Percentiles rank a stretch among this genome's conserved stretches.
Evolutionary conservation across 495 filamentous ascomycete species (phyloP).

Genomic region (Tuber umbilicatum): DNA sequence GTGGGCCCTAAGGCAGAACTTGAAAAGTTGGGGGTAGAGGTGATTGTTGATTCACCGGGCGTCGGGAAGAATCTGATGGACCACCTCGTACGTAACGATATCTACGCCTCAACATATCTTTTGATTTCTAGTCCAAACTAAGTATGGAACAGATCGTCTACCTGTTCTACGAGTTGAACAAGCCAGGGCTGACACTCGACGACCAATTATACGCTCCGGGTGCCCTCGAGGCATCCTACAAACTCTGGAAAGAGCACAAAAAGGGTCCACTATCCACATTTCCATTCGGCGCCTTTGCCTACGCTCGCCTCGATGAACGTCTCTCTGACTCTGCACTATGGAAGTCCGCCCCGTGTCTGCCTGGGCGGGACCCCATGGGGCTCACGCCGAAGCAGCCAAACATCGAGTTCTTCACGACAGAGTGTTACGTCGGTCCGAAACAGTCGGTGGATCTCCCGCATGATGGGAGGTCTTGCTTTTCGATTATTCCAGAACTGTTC

Average conservation of each 20-base stretch:
- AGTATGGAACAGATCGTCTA: conserved; percentile 41
- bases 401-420: conserved; percentile 51
- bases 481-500: conserved; percentile 41
- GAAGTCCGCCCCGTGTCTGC: conserved; percentile 44
- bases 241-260: conserved; percentile 49
- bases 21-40: conserved; percentile 42
- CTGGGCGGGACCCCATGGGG: conserved; percentile 52
- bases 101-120: not conserved
- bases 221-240: conserved; percentile 45
- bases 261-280: conserved; percentile 50
- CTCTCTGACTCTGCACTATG: conserved; percentile 47
- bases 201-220: conserved; percentile 45
- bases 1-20: conserved; percentile 46
- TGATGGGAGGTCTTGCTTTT: conserved; percentile 47
- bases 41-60: conserved; percentile 45
- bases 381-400: conserved; percentile 49
- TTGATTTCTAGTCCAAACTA: not conserved
- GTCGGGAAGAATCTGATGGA: conserved; percentile 48
- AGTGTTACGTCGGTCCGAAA: conserved; percentile 52
- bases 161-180: conserved; percentile 50
- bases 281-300: conserved; percentile 53
- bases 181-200: conserved; percentile 47
- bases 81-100: conserved; percentile 34
- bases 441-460: conserved; percentile 48
- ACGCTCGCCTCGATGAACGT: conserved; percentile 50